A percentile compares a stretch with the other conserved stretches of the same genome.
Evolutionary conservation across 2,329 filamentous ascomycete species (phyloP).

Genomic region (Cryphonectria naterciae): DNA sequence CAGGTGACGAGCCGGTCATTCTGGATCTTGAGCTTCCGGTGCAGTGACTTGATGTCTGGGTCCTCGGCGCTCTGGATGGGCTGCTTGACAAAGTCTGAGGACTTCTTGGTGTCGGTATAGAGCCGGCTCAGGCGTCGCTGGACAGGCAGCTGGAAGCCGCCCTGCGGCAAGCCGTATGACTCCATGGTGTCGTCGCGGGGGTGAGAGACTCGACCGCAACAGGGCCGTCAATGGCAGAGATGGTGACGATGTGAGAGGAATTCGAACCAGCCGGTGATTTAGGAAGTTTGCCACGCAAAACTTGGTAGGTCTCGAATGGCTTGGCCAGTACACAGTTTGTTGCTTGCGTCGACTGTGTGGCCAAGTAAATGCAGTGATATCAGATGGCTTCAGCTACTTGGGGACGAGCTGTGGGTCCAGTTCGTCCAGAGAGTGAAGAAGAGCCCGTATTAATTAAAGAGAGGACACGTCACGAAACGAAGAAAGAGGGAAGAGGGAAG

Average conservation of each 20-base stretch:
- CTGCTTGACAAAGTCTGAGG: slow-evolving; percentile 72
- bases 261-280: not conserved
- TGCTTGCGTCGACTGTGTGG: not conserved
- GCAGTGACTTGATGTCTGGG: slow-evolving; percentile 71
- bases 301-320: not conserved
- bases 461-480: not conserved
- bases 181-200: slow-evolving; percentile 45
- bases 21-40: slow-evolving; percentile 78
- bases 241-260: not conserved
- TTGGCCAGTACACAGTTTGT: too few species aligned
- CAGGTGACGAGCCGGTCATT: slow-evolving; percentile 79
- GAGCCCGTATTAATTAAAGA: not conserved
- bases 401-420: not conserved
- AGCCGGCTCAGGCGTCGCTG: slow-evolving; percentile 70
- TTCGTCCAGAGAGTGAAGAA: not conserved
- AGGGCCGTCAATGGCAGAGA: not conserved
- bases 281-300: not conserved
- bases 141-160: slow-evolving; percentile 60
- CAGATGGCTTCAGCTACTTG: not conserved
- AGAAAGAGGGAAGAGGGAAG: not conserved
- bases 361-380: not conserved
- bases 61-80: slow-evolving; percentile 65
- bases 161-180: slow-evolving; percentile 51
- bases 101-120: slow-evolving; percentile 81
- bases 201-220: not conserved